These are phyloP conservation scores for Fusarium pseudoanthophilum DNA, from an alignment of 2,329 filamentous ascomycete genomes.

Conservation along the genomic window DNA sequence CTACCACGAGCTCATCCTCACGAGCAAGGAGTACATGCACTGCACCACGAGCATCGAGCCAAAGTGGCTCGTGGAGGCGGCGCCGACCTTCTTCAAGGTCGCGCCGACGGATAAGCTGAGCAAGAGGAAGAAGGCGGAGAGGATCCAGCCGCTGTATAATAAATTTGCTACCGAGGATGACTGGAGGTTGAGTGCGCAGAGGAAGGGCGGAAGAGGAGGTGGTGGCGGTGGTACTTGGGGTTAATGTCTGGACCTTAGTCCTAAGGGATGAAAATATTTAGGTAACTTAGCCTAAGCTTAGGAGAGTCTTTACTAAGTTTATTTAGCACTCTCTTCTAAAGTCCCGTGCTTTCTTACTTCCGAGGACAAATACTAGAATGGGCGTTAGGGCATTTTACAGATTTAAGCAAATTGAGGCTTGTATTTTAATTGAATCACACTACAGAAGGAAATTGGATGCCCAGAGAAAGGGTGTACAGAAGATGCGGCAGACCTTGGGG, in stretches of 20 bases:
- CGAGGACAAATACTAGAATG: no score
- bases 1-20: constrained; percentile 90
- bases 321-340: no score
- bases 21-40: constrained; percentile 98
- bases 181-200: constrained; percentile 91
- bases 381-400: neutral
- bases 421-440: neutral
- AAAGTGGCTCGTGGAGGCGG: constrained; percentile 92
- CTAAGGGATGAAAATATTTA: no score
- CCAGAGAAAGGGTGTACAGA: no score
- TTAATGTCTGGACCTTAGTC: neutral
- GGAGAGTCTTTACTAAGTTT: no score
- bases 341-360: no score
- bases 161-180: constrained; percentile 93
- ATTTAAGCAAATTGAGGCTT: neutral
- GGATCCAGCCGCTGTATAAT: constrained; percentile 95
- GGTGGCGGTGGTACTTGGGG: constrained; percentile 95
- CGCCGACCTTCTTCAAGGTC: constrained; percentile 99
- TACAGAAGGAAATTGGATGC: neutral
- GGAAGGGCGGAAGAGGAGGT: constrained; percentile 83
- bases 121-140: constrained; percentile 92
- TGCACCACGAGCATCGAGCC: constrained; percentile 93
- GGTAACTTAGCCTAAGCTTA: no score
- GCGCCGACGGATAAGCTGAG: constrained; percentile 86
- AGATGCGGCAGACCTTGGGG: no score